Base-by-base conservation (phyloP, 108 stramenopile species). In the Fistulifera pelliculosa region DNA sequence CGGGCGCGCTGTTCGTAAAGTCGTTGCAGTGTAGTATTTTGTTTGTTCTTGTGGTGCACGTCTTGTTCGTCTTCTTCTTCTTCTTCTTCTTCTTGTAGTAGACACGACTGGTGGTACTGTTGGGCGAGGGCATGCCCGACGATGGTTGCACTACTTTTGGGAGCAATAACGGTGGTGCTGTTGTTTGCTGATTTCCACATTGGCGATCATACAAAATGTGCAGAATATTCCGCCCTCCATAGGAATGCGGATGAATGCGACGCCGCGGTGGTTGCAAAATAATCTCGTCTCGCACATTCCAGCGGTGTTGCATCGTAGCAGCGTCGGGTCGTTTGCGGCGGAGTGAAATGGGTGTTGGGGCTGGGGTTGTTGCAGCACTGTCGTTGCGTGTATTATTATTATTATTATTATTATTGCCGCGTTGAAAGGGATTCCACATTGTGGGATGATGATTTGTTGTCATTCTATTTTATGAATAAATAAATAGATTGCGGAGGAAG, bases 231-330 rank as follows among this genome's bases (percentile, higher is more conserved):
- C 50, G 50, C 6, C 50, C 50, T 27, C 15, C 27, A 18, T 27
- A n/a, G 5, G 15, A 16, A 51, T 51, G 50, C 3, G 50, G 50
- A 51, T 51, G 50, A 27, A 51, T 47, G 17, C 44, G 17, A 22
- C 44, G 44, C 3, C 21, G 44, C 31, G 31, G 31, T 6, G 31
- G 31, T 35, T 35, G 31, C 8, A 35, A 35, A 6, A 35, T n/a
- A n/a, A n/a, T 35, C 8, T 35, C 31, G 31, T 35, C 31, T 35
- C 31, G 31, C 3, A 35, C 3, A 8, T 35, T 35, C 31, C 31
- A 35, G 31, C 31, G 31, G 31, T 8, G 3, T 35, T 35, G 31
- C 31, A 35, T 35, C 31, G 31, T 35, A 8, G 3, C 8, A 6
- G 31, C 8, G 31, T 35, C 31, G 31, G 31, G 31, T 35, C 31